phyloP scores from a whole-genome alignment of 148 eudicot species.

The Silene conica region DNA sequence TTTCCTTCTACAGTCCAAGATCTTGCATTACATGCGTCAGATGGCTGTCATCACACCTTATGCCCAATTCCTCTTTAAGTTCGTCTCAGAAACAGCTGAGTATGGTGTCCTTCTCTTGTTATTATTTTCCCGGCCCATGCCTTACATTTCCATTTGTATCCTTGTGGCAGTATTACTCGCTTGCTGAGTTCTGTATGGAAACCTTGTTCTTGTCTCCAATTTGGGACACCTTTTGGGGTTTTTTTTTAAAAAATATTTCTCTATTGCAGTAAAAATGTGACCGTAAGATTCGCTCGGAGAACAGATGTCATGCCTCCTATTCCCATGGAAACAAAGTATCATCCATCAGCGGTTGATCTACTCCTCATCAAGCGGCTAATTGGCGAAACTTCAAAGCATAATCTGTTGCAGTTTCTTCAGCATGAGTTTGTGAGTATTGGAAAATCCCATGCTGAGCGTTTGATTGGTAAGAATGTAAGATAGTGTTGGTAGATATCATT shows the following conservation, averaged over 20 bases:
- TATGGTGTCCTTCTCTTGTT: slow-evolving; percentile 33
- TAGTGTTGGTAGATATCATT: slow-evolving; percentile 8
- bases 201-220: not conserved
- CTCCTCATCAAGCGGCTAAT: slow-evolving; percentile 93
- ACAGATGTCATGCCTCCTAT: slow-evolving; percentile 95
- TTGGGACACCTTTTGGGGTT: slow-evolving; percentile 15
- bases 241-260: not conserved
- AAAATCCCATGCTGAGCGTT: slow-evolving; percentile 82
- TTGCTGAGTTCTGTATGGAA: not conserved
- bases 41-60: slow-evolving; percentile 99
- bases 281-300: slow-evolving; percentile 83
- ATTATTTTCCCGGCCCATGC: slow-evolving; percentile 20
- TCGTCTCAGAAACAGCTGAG: slow-evolving; percentile 87
- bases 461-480: slow-evolving; percentile 57
- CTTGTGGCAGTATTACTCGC: slow-evolving; percentile 7
- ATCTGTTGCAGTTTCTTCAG: slow-evolving; percentile 88
- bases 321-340: slow-evolving; percentile 91
- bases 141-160: slow-evolving; percentile 16
- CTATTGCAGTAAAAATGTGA: slow-evolving; percentile 72
- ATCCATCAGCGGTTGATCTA: slow-evolving; percentile 99
- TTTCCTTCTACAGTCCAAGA: slow-evolving; percentile 73
- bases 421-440: slow-evolving; percentile 93
- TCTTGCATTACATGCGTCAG: slow-evolving; percentile 98
- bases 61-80: slow-evolving; percentile 88
- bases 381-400: slow-evolving; percentile 81